Percentiles rank a stretch among this genome's conserved stretches.
Evolutionary conservation across 805 yeast genomes (phyloP).

Genomic region (Sugiyamaella americana): DNA sequence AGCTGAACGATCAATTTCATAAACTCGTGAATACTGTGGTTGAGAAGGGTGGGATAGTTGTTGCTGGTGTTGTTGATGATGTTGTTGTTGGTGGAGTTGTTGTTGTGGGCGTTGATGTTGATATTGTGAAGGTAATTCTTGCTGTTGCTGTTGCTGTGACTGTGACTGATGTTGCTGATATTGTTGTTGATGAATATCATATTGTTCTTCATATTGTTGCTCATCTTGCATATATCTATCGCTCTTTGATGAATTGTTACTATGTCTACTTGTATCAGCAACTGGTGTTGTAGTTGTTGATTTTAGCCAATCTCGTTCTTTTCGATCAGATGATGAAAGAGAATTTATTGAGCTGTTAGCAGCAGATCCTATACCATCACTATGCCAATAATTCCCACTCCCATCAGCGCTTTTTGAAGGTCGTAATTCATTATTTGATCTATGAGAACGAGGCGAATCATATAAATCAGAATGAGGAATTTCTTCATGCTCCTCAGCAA

Average conservation of each 20-base stretch:
- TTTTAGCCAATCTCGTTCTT: not conserved
- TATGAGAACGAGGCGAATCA: not conserved
- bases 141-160: not conserved
- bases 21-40: not conserved
- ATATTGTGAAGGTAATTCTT: not conserved
- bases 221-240: slow-evolving; percentile 1
- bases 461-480: slow-evolving; percentile 4
- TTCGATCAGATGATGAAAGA: not conserved
- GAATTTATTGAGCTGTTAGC: not conserved
- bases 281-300: not conserved
- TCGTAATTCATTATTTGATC: not conserved
- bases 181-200: slow-evolving; percentile 1
- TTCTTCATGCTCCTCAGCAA: slow-evolving; percentile 13
- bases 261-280: not conserved
- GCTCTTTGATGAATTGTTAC: not conserved
- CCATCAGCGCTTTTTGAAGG: not conserved
- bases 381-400: not conserved
- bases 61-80: slow-evolving; percentile 3
- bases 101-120: slow-evolving; percentile 1
- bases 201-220: slow-evolving; percentile 2
- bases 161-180: not conserved
- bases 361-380: not conserved
- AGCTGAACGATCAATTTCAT: not conserved
- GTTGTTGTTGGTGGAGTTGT: not conserved
- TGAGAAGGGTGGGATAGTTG: not conserved